Percentiles rank a stretch among this genome's conserved stretches.
Evolutionary conservation across 148 eudicot species (phyloP).

Genomic region (Cornus suecica): DNA sequence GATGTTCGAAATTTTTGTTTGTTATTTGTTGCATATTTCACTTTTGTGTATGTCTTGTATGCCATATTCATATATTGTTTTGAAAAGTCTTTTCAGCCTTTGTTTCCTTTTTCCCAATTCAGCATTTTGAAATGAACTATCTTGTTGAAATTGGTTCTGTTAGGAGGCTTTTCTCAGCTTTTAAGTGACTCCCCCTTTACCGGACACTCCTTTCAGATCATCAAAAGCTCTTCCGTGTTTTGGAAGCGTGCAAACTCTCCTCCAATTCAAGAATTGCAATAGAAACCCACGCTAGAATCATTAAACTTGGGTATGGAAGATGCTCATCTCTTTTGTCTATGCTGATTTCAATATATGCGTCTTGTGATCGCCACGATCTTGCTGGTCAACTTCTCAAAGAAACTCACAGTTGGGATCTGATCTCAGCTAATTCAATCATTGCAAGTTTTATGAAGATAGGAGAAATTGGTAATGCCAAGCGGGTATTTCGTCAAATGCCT

Average conservation of each 20-base stretch:
- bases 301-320: slow-evolving; percentile 27
- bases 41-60: background rate
- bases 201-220: slow-evolving; percentile 15
- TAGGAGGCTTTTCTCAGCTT: background rate
- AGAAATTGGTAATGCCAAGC: slow-evolving; percentile 25
- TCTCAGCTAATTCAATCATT: slow-evolving; percentile 23
- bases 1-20: no score
- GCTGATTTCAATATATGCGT: slow-evolving; percentile 12
- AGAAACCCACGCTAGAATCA: slow-evolving; percentile 22
- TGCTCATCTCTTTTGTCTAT: slow-evolving; percentile 19
- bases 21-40: background rate
- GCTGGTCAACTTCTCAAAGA: slow-evolving; percentile 25
- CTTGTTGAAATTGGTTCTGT: background rate
- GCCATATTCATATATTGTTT: background rate
- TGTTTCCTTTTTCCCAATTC: background rate
- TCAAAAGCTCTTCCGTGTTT: slow-evolving; percentile 18
- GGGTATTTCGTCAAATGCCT: slow-evolving; percentile 28
- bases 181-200: background rate
- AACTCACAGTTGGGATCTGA: slow-evolving; percentile 18
- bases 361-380: slow-evolving; percentile 15
- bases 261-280: slow-evolving; percentile 17
- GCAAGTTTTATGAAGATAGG: slow-evolving; percentile 31
- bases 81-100: background rate
- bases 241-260: slow-evolving; percentile 19
- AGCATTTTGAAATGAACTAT: background rate